A percentile compares a stretch with the other conserved stretches of the same genome.
Conservation (phyloP, 2,329 filamentous ascomycete genomes). For the Epichloe gansuensis region DNA sequence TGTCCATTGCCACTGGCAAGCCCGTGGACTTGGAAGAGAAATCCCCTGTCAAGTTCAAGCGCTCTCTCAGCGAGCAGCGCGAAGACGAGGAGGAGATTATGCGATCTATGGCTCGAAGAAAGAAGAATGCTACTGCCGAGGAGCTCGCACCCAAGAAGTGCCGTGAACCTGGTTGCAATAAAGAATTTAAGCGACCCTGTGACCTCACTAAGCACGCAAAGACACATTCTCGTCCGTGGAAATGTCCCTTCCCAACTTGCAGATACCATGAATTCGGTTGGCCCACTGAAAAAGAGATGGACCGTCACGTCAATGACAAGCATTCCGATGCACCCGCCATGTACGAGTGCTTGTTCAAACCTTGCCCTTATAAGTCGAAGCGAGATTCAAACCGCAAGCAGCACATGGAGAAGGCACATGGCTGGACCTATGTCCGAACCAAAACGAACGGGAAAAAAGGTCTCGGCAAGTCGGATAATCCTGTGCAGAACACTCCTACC, state of each 20-base stretch:
- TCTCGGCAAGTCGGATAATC: slow-evolving; percentile 30
- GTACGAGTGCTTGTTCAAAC: slow-evolving; percentile 70
- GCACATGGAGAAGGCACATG: slow-evolving; percentile 95
- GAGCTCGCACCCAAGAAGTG: slow-evolving; percentile 72
- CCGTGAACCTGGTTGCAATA: slow-evolving; percentile 62
- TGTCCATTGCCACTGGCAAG: slow-evolving; percentile 62
- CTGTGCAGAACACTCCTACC: slow-evolving; percentile 41
- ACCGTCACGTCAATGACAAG: slow-evolving; percentile 92
- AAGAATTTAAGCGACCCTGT: slow-evolving; percentile 93
- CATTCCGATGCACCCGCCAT: slow-evolving; percentile 69
- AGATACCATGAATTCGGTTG: slow-evolving; percentile 84
- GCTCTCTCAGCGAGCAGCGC: slow-evolving; percentile 53
- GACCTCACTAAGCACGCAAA: slow-evolving; percentile 98
- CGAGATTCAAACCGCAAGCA: slow-evolving; percentile 95
- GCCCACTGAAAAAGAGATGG: slow-evolving; percentile 96
- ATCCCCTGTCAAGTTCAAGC: slow-evolving; percentile 43
- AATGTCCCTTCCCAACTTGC: slow-evolving; percentile 71
- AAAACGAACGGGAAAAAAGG: slow-evolving; percentile 74
- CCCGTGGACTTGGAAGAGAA: slow-evolving; percentile 42
- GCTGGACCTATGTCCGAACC: slow-evolving; percentile 79
- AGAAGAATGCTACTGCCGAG: slow-evolving; percentile 81
- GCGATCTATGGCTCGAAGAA: slow-evolving; percentile 89
- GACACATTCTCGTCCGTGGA: slow-evolving; percentile 92
- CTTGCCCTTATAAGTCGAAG: slow-evolving; percentile 89
- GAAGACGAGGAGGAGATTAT: slow-evolving; percentile 72